Evolutionary conservation across 2,329 filamentous ascomycete species (phyloP), one percentile per base, ranked within the genome.

Genomic region (Trichoderma breve): DNA sequence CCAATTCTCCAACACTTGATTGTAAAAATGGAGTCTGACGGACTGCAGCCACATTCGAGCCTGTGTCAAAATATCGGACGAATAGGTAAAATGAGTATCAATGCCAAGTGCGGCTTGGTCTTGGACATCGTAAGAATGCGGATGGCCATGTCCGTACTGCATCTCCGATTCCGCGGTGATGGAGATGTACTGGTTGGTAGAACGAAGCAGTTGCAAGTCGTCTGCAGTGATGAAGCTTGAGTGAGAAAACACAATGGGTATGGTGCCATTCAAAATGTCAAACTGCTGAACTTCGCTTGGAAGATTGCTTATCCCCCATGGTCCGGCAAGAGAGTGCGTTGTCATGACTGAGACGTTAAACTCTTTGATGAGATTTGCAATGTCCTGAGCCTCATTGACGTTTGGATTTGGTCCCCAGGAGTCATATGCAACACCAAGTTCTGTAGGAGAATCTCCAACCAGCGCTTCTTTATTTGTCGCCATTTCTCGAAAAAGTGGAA

Each of bases 151-250:
- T n/a, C 88, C 87, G 77, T 85, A 89, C 76, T 88, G 86, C 82
- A 88, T 85, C 75, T 90, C 88, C 0, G 86, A 87, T 75, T 90
- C 88, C 1, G 87, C 86, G 0, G 88, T 89, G 72, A 87, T 87
- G 66, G 86, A 87, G 55, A 90, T 78, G 78, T 86, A 85, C 65
- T 88, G 84, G 77, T 89, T 85, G 2, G 82, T 82, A 0, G 78
- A 72, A 12, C 85, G 84, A 1, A 89, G 82, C 0, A 87, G 79
- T 1, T 77, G 68, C 0, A 80, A 79, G 15, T 84, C 83, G 0
- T 73, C 71, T 0, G 80, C 76, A 0, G 83, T 83, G 21, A 88
- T 76, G 77, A 81, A 86, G 15, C 79, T 81, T 0, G 81, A 86
- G 74, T 89, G 88, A 0, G 86, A 85, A 76, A 89, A 85, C 67